phyloP scores from a whole-genome alignment of 768 basidiomycete species.

The Leucocoprinus birnbaumii region DNA sequence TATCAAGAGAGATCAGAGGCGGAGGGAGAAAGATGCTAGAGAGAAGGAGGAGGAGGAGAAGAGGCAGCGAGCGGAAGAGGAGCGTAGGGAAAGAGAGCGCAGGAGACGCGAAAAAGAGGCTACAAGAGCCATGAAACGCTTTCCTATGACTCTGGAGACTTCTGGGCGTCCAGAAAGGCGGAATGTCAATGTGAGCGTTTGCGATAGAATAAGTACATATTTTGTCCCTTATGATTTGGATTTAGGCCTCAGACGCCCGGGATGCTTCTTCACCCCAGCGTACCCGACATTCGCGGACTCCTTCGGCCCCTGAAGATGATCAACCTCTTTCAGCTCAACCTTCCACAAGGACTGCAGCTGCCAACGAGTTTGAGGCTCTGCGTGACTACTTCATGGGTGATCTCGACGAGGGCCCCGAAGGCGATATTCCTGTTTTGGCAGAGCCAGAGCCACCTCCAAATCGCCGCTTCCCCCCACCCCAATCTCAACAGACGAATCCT shows the following conservation, averaged over 20 bases:
- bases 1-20: background rate
- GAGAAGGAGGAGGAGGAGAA: background rate
- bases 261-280: background rate
- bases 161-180: background rate
- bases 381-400: slow-evolving; percentile 11
- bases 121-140: background rate
- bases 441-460: slow-evolving; percentile 1
- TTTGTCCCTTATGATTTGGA: too few relatives aligned
- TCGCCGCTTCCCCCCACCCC: too few relatives aligned
- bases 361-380: slow-evolving; percentile 2
- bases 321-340: background rate
- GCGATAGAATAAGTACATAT: too few relatives aligned
- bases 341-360: background rate
- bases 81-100: slow-evolving; percentile 2
- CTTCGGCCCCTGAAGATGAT: background rate
- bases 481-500: background rate
- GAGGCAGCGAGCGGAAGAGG: slow-evolving; percentile 1
- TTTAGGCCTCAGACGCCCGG: background rate
- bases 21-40: slow-evolving; percentile 3
- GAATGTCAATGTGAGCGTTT: background rate
- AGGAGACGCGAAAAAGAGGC: slow-evolving; percentile 2
- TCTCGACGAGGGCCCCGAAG: background rate
- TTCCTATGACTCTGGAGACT: background rate
- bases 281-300: background rate
- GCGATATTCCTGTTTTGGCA: background rate